phyloP scores from a whole-genome alignment of 1,284 basidiomycete species.

The Heliocybe sulcata region DNA sequence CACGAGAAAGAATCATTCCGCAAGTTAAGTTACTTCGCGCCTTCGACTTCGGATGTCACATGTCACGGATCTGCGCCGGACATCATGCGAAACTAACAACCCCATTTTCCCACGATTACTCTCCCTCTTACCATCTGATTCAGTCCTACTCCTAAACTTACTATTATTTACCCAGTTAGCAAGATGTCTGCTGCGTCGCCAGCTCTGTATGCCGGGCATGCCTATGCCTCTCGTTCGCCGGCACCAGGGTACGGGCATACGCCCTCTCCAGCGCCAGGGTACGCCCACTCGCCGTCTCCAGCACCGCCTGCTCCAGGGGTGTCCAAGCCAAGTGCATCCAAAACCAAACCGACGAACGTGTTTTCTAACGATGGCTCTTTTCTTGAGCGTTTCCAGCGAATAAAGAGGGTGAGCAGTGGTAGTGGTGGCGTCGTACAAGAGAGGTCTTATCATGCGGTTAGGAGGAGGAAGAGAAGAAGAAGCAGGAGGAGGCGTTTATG shows the following conservation, averaged over 20 bases:
- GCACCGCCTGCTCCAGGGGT: background rate
- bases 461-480: constrained; percentile 55
- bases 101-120: background rate
- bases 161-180: background rate
- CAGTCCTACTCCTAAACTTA: background rate
- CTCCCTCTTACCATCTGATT: background rate
- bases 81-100: too few relatives aligned
- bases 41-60: too few relatives aligned
- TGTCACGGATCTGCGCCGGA: too few relatives aligned
- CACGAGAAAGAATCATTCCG: too few relatives aligned
- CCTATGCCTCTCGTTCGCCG: background rate
- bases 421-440: background rate
- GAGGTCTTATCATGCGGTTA: constrained; percentile 13
- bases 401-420: constrained; percentile 34
- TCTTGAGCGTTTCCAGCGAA: constrained; percentile 47
- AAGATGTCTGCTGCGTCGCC: background rate
- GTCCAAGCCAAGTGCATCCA: constrained; percentile 15
- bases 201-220: background rate
- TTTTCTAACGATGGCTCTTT: constrained; percentile 57
- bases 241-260: background rate
- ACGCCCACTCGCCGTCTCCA: constrained; percentile 3
- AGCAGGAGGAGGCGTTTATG: constrained; percentile 38
- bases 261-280: background rate
- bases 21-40: too few relatives aligned
- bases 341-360: constrained; percentile 35